A percentile compares a stretch with the other conserved stretches of the same genome.
phyloP scores from a whole-genome alignment of 495 filamentous ascomycete species.

The Annulohypoxylon bovei region DNA sequence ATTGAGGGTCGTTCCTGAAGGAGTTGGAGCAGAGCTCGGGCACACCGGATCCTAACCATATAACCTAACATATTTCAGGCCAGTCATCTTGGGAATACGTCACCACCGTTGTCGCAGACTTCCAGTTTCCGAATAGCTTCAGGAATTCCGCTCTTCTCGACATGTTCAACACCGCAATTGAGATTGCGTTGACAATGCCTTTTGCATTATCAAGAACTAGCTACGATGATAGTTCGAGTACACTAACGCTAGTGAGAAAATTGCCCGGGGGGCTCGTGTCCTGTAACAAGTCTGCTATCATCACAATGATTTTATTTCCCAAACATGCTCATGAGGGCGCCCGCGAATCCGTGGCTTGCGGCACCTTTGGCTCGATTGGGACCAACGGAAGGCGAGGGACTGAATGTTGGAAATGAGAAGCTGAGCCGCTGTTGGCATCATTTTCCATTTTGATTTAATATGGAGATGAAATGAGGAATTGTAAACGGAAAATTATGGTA shows the following conservation, averaged over 20 bases:
- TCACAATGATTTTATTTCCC: conserved; percentile 6
- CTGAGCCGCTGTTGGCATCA: not conserved
- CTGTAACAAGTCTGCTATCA: not conserved
- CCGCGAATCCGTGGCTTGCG: not conserved
- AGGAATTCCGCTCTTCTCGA: not conserved
- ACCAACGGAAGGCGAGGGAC: not conserved
- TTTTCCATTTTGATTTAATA: not conserved
- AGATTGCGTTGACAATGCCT: no score
- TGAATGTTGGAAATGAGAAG: not conserved
- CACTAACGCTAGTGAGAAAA: conserved; percentile 8
- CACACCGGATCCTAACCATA: not conserved
- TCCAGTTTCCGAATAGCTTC: conserved; percentile 3
- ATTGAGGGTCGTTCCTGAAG: not conserved
- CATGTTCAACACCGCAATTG: not conserved
- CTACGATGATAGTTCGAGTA: conserved; percentile 4
- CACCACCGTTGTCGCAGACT: not conserved
- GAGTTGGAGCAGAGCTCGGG: not conserved
- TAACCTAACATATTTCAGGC: conserved; percentile 5
- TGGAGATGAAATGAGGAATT: no score
- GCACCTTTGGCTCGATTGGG: not conserved
- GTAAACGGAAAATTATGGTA: no score
- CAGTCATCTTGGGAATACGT: conserved; percentile 10
- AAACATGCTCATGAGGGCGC: not conserved
- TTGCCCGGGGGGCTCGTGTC: not conserved
- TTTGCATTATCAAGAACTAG: not conserved